Evolutionary conservation across 2,329 filamentous ascomycete genomes (phyloP).

Genomic region (Balansia obtecta): DNA sequence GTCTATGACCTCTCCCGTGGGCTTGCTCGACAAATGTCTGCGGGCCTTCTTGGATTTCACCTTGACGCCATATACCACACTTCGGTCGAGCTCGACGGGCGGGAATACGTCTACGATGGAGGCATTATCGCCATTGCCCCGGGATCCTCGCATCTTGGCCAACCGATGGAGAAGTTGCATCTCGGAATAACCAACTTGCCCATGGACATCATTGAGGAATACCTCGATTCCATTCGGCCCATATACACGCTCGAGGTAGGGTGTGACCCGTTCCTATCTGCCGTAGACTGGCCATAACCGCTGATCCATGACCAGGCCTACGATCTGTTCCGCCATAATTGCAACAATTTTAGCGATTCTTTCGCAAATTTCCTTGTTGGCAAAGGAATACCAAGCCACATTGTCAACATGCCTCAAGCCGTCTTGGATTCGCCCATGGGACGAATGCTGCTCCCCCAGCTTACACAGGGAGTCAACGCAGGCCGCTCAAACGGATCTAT

Average conservation of each 20-base stretch:
- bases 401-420: slow-evolving; percentile 70
- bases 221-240: slow-evolving; percentile 68
- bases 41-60: slow-evolving; percentile 39
- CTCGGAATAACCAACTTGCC: slow-evolving; percentile 71
- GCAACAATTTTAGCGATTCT: slow-evolving; percentile 95
- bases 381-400: slow-evolving; percentile 76
- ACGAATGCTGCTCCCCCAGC: slow-evolving; percentile 70
- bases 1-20: slow-evolving; percentile 67
- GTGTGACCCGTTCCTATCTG: neutral
- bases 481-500: slow-evolving; percentile 38
- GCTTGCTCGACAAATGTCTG: slow-evolving; percentile 42
- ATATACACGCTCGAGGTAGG: slow-evolving; percentile 70
- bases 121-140: slow-evolving; percentile 73
- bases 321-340: slow-evolving; percentile 83
- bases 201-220: slow-evolving; percentile 72
- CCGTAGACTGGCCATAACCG: neutral
- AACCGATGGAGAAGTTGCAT: slow-evolving; percentile 61
- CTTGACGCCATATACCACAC: slow-evolving; percentile 96
- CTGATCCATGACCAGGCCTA: slow-evolving; percentile 49
- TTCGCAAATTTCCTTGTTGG: slow-evolving; percentile 82
- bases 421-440: slow-evolving; percentile 82
- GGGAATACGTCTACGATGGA: slow-evolving; percentile 84
- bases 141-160: slow-evolving; percentile 75
- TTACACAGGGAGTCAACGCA: slow-evolving; percentile 38
- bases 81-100: slow-evolving; percentile 69